Evolutionary conservation across 129 eudicot species (phyloP).

Genomic region (Artemisia tridentata): DNA sequence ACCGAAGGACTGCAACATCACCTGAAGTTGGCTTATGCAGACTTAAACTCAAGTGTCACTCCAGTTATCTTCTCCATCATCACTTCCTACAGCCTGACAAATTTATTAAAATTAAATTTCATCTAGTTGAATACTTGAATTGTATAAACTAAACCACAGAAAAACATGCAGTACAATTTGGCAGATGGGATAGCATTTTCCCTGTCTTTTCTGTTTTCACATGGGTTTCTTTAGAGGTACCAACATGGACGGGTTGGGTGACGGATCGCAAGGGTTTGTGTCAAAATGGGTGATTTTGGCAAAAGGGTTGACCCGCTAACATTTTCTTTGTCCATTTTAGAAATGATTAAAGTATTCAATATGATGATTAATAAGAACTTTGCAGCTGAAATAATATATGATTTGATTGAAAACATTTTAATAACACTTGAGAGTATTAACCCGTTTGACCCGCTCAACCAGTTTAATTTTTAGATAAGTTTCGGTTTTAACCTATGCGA

Average conservation of each 20-base stretch:
- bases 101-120: neutral
- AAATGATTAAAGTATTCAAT: no score
- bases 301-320: no score
- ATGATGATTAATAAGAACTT: no score
- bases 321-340: no score
- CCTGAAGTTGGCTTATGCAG: conserved; percentile 16
- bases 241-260: conserved; percentile 5
- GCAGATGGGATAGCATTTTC: neutral
- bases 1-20: conserved; percentile 18
- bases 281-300: no score
- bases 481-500: neutral
- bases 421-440: no score
- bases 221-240: neutral
- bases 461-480: neutral
- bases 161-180: conserved; percentile 9
- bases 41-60: conserved; percentile 35
- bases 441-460: neutral
- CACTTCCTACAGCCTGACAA: conserved; percentile 45
- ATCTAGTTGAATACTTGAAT: neutral
- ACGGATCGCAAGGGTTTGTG: neutral
- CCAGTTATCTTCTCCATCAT: conserved; percentile 44
- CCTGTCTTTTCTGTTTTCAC: neutral
- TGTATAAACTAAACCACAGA: neutral
- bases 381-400: no score
- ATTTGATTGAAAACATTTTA: no score